Base-by-base conservation (phyloP, 257 asterid genomes). In the Ilex aquifolium region DNA sequence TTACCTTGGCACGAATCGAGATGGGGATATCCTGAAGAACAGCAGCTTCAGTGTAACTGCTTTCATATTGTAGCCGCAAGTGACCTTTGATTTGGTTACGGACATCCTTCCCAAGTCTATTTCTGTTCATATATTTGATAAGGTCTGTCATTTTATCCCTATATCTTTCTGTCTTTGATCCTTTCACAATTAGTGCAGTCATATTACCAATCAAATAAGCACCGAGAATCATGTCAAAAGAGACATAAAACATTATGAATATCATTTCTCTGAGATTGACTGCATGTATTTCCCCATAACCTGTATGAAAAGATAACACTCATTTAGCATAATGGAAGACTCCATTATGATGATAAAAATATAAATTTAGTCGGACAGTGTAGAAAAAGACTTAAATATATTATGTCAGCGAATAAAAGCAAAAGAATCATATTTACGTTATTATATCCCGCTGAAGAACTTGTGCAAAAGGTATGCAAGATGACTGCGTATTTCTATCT, bases 211-310 rank as follows among this genome's bases (percentile, higher is more conserved):
- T 86, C 82, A 92, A 73, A 71, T 92, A 92, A 32, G 98, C 98
- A 56, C 97, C 87, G 3, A 92, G 93, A 71, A 88, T 77, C 98
- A 92, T 92, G 59, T 88, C 96, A 69, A 88, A 89, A 0, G 98
- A 92, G 40, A 88, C 95, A 56, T 81, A 92, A 51, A 92, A 74
- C 97, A 92, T 92, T 44, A 92, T 67, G 73, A 92, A 92, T 73
- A 92, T 79, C 98, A 92, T 92, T 67, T 92, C 98, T 67, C 98
- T 88, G 68, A 80, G 58, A 66, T 92, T 92, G 31, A 92, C 98
- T 1, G 98, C 98, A 63, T 88, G 97, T 77, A 92, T 83, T 65
- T 92, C 98, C 71, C 98, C 98, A 79, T 92, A 92, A 59, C 98
- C 98, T 90, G 88, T 57, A 66, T 46, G 9, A 69, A 69, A 39